Conservation (phyloP, 140 eudicot genomes). For the Cichorium intybus region DNA sequence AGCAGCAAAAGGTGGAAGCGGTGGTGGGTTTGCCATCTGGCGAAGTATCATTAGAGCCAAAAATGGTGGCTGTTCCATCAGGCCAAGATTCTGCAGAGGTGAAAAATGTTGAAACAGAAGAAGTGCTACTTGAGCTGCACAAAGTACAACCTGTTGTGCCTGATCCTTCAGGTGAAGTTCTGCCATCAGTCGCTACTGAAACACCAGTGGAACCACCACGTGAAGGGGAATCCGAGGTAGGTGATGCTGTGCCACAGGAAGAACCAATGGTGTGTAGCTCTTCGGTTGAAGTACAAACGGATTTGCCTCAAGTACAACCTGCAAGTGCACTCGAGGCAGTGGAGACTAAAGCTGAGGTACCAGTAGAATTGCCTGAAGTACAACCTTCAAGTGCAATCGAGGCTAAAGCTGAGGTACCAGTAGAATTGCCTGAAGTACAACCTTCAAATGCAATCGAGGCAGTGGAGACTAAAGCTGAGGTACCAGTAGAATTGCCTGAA, state of each 20-base stretch:
- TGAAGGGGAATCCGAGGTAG: slow-evolving; percentile 12
- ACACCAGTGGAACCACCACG: not conserved
- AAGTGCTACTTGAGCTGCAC: slow-evolving; percentile 23
- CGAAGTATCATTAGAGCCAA: not conserved
- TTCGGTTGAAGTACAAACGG: slow-evolving; percentile 11
- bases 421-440: not conserved
- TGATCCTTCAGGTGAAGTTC: not conserved
- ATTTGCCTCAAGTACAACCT: too few species aligned
- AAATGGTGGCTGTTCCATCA: slow-evolving; percentile 4
- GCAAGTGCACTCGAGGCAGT: not conserved
- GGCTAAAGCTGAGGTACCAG: not conserved
- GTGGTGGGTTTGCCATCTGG: not conserved
- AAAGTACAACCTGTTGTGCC: slow-evolving; percentile 24
- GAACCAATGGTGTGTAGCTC: slow-evolving; percentile 20
- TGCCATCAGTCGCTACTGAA: not conserved
- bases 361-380: slow-evolving; percentile 1
- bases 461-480: slow-evolving; percentile 1
- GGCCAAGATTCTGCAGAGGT: slow-evolving; percentile 14
- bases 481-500: not conserved
- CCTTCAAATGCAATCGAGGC: not conserved
- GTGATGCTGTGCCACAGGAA: slow-evolving; percentile 18
- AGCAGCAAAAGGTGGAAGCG: not conserved
- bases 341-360: slow-evolving; percentile 9
- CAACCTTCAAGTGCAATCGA: not conserved
- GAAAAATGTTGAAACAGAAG: slow-evolving; percentile 8